Percentiles rank a stretch among this genome's conserved stretches.
Evolutionary conservation across 169 alveolate genomes (phyloP).

Genomic region (Plasmodium relictum): DNA sequence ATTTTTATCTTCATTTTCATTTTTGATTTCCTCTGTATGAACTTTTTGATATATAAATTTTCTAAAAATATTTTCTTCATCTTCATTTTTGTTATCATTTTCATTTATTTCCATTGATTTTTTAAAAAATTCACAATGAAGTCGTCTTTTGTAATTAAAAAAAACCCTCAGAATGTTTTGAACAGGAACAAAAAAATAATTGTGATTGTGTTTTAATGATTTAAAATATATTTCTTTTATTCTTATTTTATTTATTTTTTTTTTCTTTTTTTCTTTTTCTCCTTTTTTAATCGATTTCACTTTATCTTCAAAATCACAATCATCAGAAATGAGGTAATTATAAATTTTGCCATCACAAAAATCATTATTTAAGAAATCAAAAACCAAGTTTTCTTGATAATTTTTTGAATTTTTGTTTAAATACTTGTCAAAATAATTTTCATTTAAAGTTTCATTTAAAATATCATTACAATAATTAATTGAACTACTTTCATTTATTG

Average conservation of each 20-base stretch:
- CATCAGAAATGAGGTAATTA: slow-evolving; percentile 2
- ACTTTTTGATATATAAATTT: not conserved
- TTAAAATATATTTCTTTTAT: slow-evolving; percentile 32
- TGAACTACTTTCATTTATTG: too few relatives aligned
- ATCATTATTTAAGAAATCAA: slow-evolving; percentile 11
- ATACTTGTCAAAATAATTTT: not conserved
- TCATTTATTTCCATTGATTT: not conserved
- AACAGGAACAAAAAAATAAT: slow-evolving; percentile 22
- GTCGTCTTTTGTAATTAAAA: slow-evolving; percentile 18
- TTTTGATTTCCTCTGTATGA: not conserved
- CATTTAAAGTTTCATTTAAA: not conserved
- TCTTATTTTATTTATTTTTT: not conserved
- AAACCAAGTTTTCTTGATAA: not conserved
- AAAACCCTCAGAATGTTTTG: slow-evolving; percentile 29
- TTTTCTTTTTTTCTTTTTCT: not conserved
- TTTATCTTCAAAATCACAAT: not conserved
- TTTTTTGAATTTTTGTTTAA: not conserved
- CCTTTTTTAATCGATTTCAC: not conserved
- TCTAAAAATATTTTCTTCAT: not conserved
- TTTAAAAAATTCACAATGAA: not conserved
- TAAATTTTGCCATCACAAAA: not conserved
- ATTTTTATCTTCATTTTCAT: not conserved
- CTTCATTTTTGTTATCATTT: not conserved
- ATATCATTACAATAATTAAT: not conserved
- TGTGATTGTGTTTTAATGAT: slow-evolving; percentile 22